These are phyloP conservation scores for Eucalyptus paniculata DNA, from an alignment of 345 rosid genomes.

Conservation along the genomic window DNA sequence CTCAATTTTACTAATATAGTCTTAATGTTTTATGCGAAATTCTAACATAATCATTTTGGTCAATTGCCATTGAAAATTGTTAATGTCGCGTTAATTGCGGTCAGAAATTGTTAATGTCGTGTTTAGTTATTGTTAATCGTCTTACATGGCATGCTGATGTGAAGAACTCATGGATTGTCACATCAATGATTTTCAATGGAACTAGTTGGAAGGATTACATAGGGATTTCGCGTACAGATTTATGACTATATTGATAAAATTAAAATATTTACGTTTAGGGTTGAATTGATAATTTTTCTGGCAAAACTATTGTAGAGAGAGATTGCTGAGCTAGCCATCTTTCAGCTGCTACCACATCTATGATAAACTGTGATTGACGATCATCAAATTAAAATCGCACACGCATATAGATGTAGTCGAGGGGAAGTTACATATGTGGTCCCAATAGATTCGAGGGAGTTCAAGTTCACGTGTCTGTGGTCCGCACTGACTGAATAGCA, in stretches of 20 bases:
- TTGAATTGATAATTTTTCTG: neutral
- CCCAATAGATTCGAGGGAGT: neutral
- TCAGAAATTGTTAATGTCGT: neutral
- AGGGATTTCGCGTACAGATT: fast-evolving
- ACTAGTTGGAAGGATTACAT: neutral
- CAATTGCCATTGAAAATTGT: neutral
- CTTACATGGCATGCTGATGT: neutral
- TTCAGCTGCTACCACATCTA: neutral
- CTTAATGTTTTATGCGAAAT: fast-evolving
- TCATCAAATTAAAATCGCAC: neutral
- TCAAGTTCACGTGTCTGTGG: neutral
- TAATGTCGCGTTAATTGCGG: fast-evolving
- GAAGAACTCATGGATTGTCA: neutral
- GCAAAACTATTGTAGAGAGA: neutral
- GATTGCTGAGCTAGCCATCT: neutral
- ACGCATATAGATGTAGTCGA: neutral
- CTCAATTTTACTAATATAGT: neutral
- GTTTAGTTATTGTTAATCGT: neutral
- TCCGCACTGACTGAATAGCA: neutral
- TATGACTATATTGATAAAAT: neutral
- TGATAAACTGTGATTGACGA: too few relatives aligned
- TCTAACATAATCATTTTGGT: fast-evolving
- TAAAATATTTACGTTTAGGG: fast-evolving
- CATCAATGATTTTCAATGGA: fast-evolving
- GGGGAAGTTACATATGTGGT: neutral